phyloP scores from a whole-genome alignment of 75 land plant genomes.

The Chamaecyparis obtusa region DNA sequence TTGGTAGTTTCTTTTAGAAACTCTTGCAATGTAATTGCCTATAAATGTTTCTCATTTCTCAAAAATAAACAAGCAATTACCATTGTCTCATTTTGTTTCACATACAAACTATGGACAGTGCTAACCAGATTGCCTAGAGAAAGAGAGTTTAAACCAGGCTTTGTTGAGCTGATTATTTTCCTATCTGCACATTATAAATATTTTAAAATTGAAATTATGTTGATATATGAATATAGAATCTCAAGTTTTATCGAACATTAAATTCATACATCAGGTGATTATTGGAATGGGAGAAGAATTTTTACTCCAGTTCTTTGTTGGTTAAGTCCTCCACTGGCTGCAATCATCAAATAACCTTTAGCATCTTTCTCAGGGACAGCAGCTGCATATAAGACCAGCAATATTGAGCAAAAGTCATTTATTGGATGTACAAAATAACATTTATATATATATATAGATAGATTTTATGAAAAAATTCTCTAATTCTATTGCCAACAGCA shows the following conservation, averaged over 20 bases:
- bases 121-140: background rate
- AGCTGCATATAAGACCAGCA: conserved; percentile 26
- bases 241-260: background rate
- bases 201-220: background rate
- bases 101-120: background rate
- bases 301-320: conserved; percentile 94
- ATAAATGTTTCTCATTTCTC: too few species aligned
- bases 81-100: too few species aligned
- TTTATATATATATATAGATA: background rate
- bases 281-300: background rate
- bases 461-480: background rate
- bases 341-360: conserved; percentile 87
- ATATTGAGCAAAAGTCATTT: background rate
- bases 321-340: conserved; percentile 95
- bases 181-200: background rate
- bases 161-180: background rate
- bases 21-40: too few species aligned
- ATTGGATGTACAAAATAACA: background rate
- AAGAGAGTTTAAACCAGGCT: background rate
- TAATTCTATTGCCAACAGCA: background rate
- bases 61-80: too few species aligned
- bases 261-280: background rate
- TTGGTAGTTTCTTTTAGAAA: too few species aligned
- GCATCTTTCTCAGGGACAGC: conserved; percentile 34
- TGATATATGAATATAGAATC: background rate